Evolutionary conservation across 306 rosid species (phyloP), one percentile per base, ranked within the genome.

Genomic region (Cicer yamashitae): DNA sequence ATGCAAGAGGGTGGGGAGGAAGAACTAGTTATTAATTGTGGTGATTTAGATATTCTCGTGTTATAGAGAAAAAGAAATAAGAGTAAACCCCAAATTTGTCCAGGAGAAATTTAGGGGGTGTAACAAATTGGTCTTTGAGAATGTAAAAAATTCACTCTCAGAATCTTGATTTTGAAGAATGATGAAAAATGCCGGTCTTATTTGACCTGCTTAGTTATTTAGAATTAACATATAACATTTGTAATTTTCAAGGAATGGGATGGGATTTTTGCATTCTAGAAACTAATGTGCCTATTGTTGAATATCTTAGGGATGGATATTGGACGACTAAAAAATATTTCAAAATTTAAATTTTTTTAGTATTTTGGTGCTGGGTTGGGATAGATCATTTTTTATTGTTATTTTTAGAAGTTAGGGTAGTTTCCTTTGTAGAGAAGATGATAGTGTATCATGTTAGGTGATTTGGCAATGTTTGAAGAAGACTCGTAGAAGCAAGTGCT

Each of bases 231-330:
- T 56, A 11, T 14, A 40, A 15, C 1, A 8, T 14, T 8, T 39
- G 30, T 51, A 39, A 3, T n/a, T 52, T 43, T 75, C 7, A 10
- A 9, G 22, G 45, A 67, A 7, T 48, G 30, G 20, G 38, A 18
- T 51, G 13, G 9, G 34, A 15, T 6, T 63, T 50, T 75, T 75
- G 54, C 73, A 30, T 60, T 60, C 18, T 8, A 64, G 45, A 62
- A 40, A 64, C 37, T 64, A 39, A n/a, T 51, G 8, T 52, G 50
- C 54, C 43, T 18, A 10, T 41, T 11, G 53, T 22, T 15, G 39
- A 75, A 37, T 2, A 50, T 48, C 63, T 22, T 72, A 10, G 20
- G 43, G 22, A 37, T 18, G 46, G 10, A n/a, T 8, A 8, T 57
- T 44, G 11, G 48, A 37, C 46, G 15, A 20, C 14, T 22, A 2